phyloP scores from a whole-genome alignment of 2,329 filamentous ascomycete species.

The Elsinoe fawcettii region DNA sequence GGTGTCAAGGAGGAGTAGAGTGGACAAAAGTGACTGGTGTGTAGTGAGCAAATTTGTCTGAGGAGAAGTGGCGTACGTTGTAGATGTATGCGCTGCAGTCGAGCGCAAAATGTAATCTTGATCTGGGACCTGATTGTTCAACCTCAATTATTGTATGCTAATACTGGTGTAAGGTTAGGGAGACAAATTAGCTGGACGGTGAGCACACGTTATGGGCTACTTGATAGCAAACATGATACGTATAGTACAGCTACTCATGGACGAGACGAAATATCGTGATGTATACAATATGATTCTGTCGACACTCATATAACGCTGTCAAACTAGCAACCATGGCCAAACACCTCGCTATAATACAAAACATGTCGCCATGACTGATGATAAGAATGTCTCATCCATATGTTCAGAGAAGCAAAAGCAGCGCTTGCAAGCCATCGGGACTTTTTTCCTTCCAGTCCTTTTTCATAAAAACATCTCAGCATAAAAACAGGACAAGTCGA shows the following conservation, averaged over 20 bases:
- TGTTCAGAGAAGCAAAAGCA: neutral
- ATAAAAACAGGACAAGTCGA: slow-evolving; percentile 7
- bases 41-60: too few species aligned
- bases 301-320: neutral
- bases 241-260: too few species aligned
- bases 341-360: neutral
- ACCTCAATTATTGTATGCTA: neutral
- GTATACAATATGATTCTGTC: slow-evolving; percentile 7
- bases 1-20: slow-evolving; percentile 47
- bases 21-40: too few species aligned
- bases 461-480: slow-evolving; percentile 1
- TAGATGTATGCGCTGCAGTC: slow-evolving; percentile 3
- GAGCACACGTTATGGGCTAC: too few species aligned
- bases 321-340: neutral
- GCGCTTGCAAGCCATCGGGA: neutral
- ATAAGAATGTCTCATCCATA: neutral
- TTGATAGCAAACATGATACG: too few species aligned
- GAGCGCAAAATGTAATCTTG: neutral
- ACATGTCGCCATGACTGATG: neutral
- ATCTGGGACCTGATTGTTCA: neutral
- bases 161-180: too few species aligned
- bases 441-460: neutral
- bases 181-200: too few species aligned
- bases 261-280: neutral
- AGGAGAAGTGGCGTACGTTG: neutral